Base-by-base conservation (phyloP, 2,329 filamentous ascomycete genomes). In the Aspergillus puulaauensis region DNA sequence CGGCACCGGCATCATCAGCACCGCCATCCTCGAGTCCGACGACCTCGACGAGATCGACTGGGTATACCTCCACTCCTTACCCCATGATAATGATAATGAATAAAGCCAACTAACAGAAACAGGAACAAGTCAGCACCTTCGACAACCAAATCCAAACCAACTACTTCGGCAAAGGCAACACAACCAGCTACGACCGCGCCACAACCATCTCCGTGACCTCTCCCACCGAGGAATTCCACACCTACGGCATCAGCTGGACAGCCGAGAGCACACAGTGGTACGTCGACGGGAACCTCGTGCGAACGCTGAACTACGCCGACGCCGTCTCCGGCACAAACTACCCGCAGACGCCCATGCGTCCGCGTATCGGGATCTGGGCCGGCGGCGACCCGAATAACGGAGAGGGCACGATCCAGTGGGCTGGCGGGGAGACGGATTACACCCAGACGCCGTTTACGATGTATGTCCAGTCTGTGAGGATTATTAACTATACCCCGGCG, bases 21-120 rank as follows among this genome's bases (percentile, higher is more conserved):
- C 91, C 19, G 82, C 93, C 27, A 91, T 98, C 14, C 80, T 99
- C 62, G 87, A 96, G 77, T 97, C 93, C 14, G 93, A 98, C 74
- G 85, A 86, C 69, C 85, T 96, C 33, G 95, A 99, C 76, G 95
- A 99, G 79, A 95, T 99, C 69, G 95, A 99, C 75, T 90, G 95
- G 80, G 95, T 97, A 78, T 93, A 91, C 88, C 19, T 21, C 14
- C 21, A 21, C 11, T 37, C 15, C 19, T 19, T 19, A 19, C 19
- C 2, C 19, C 19, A 6, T 7, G 23, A 31, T 11, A 24, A n/a
- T 39, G 5, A 52, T 14, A 31, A 27, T 40, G 31, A 41, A 2
- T 11, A 0, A 17, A 37, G 19, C 12, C 1, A 1, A 47, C 43
- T 43, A 41, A 44, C 35, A 44, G n/a, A 4, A 12, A 57, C 54